Percentiles rank a stretch among this genome's conserved stretches.
phyloP scores from a whole-genome alignment of 768 basidiomycete genomes.

The Panus rudis region DNA sequence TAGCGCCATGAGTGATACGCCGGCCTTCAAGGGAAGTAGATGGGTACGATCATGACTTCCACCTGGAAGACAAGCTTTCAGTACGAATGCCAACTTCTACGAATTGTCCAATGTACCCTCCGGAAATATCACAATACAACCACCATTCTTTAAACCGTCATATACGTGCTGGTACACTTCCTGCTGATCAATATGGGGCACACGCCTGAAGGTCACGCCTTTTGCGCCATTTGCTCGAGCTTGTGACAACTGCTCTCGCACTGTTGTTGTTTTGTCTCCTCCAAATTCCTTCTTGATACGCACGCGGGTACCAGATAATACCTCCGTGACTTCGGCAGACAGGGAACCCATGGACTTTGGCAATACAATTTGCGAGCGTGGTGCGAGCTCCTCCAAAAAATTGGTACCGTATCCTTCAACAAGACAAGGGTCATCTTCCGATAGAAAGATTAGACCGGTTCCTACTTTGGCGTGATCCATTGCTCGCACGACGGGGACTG shows the following conservation, averaged over 20 bases:
- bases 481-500: conserved; percentile 88
- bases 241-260: conserved; percentile 63
- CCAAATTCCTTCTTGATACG: conserved; percentile 82
- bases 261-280: conserved; percentile 60
- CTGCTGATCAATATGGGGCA: conserved; percentile 89
- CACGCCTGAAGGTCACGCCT: conserved; percentile 72
- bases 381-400: conserved; percentile 66
- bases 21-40: conserved; percentile 93
- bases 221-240: conserved; percentile 41
- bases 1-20: conserved; percentile 95
- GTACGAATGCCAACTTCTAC: background rate
- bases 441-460: conserved; percentile 62
- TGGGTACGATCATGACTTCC: conserved; percentile 98
- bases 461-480: conserved; percentile 76
- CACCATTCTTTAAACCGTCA: conserved; percentile 74
- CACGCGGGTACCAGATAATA: conserved; percentile 82
- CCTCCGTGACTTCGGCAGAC: conserved; percentile 78
- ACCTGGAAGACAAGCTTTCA: conserved; percentile 39
- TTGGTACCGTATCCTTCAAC: conserved; percentile 75
- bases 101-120: conserved; percentile 55
- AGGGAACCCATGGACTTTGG: conserved; percentile 72
- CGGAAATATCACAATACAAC: conserved; percentile 94
- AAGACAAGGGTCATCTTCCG: conserved; percentile 71
- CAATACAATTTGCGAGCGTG: conserved; percentile 81
- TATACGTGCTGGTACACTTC: conserved; percentile 94